These are phyloP conservation scores for Quercus rubra DNA, from an alignment of 306 rosid species.

Conservation along the genomic window DNA sequence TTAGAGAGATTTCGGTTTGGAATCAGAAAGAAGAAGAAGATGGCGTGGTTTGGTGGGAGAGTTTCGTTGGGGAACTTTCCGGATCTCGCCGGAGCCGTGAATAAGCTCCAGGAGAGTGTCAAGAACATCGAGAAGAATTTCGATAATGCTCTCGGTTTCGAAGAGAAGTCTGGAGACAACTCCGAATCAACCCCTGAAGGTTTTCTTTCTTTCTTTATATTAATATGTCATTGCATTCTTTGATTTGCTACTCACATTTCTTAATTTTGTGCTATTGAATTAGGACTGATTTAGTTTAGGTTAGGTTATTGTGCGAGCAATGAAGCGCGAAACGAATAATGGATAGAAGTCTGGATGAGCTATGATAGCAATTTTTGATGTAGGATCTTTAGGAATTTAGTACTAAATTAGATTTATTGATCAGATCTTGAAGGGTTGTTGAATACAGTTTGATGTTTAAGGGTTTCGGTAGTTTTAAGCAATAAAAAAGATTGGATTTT, in stretches of 20 bases:
- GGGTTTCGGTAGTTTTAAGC: no score
- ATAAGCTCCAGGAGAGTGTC: slow-evolving; percentile 98
- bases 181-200: slow-evolving; percentile 81
- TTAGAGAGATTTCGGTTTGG: slow-evolving; percentile 18
- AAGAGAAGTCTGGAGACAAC: slow-evolving; percentile 50
- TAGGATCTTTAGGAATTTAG: no score
- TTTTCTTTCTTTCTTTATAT: slow-evolving; percentile 18
- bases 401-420: no score
- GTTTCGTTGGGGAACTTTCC: slow-evolving; percentile 87
- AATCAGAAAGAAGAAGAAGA: slow-evolving; percentile 29
- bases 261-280: no score
- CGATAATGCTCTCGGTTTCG: slow-evolving; percentile 87
- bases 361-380: no score
- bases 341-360: no score
- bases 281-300: no score
- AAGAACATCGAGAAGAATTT: slow-evolving; percentile 97
- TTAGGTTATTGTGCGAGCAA: not conserved
- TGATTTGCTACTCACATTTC: not conserved
- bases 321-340: not conserved
- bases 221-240: slow-evolving; percentile 5
- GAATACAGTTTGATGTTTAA: no score
- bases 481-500: no score
- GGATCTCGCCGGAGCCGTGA: slow-evolving; percentile 96
- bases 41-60: slow-evolving; percentile 94
- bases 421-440: no score